Evolutionary conservation across 2,329 filamentous ascomycete genomes (phyloP), one percentile per base, ranked within the genome.

Genomic region (Capronia coronata): DNA sequence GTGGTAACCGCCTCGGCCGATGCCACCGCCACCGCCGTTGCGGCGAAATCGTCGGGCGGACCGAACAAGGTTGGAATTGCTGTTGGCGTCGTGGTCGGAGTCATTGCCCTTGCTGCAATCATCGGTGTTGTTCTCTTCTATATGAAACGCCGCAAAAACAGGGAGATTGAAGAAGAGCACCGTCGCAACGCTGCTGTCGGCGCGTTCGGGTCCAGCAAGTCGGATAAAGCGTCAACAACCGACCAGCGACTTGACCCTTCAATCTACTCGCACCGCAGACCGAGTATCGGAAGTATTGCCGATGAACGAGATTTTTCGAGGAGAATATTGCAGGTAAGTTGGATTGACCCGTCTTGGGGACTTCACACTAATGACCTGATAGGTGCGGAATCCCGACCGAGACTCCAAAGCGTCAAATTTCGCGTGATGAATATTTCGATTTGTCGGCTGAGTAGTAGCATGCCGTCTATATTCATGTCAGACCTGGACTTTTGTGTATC

Each of bases 281-380:
- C 91, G 72, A 96, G 91, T 70, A 87, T 93, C 63, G 91, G 91
- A 60, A 96, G 90, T 69, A 96, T 97, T 68, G 91, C 90, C 45
- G 91, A 97, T 68, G 94, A 96, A 70, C 83, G 94, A 70, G 91
- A 97, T 68, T 97, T 95, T 72, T 96, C 91, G 56, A 82, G 91
- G 71, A 86, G 87, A 71, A 96, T 97, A 69, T 79, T 97, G 65
- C 87, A 94, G 82, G 91, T 94, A 78, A 59, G 79, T 72, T 39
- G 13, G 25, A 46, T 2, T 23, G 14, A n/a, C 2, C 7, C n/a
- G n/a, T 14, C 4, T 38, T 9, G 8, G 9, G 19, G 11, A 9
- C 37, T 13, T n/a, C 3, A 14, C 18, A 14, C 32, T 47, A 35
- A 40, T 37, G 46, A 29, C 13, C 19, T 42, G 27, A 7, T 35